Evolutionary conservation across 1,284 basidiomycete species (phyloP).

Genomic region (Mycosarcoma maydis): DNA sequence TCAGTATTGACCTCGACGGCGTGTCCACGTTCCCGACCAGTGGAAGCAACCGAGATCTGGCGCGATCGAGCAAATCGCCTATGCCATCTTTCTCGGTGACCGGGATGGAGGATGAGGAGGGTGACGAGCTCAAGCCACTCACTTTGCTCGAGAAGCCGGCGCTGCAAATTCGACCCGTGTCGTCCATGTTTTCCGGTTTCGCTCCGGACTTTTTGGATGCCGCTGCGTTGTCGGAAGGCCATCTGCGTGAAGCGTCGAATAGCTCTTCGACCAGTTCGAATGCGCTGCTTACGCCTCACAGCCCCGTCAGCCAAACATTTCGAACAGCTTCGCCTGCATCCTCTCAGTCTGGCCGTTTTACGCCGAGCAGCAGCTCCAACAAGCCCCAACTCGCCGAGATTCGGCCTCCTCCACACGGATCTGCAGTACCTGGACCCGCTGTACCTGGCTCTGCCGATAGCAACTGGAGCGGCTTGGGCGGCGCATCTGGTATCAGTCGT

Average conservation of each 20-base stretch:
- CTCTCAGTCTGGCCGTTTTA: constrained; percentile 11
- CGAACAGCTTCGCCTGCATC: constrained; percentile 20
- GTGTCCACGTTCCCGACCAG: constrained; percentile 34
- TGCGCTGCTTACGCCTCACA: constrained; percentile 36
- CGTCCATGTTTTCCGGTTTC: constrained; percentile 56
- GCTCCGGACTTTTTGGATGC: constrained; percentile 50
- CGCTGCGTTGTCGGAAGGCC: constrained; percentile 31
- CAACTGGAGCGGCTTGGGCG: constrained; percentile 27
- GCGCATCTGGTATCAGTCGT: constrained; percentile 11
- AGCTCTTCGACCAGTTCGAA: constrained; percentile 23
- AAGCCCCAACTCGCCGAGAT: constrained; percentile 32
- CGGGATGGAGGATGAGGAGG: constrained; percentile 29
- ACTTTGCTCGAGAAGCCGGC: constrained; percentile 35
- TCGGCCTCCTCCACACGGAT: constrained; percentile 30
- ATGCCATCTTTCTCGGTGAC: constrained; percentile 50
- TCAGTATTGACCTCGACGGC: constrained; percentile 35
- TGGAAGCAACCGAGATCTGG: constrained; percentile 25
- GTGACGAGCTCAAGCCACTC: constrained; percentile 18
- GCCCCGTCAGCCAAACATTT: constrained; percentile 27
- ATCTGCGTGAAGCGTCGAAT: constrained; percentile 17
- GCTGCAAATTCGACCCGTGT: constrained; percentile 50
- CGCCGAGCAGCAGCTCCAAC: constrained; percentile 7
- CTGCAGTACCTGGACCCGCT: constrained; percentile 24
- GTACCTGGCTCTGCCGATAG: constrained; percentile 42
- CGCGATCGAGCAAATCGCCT: constrained; percentile 16